Evolutionary conservation across 2,329 filamentous ascomycete species (phyloP), one percentile per base, ranked within the genome.

Genomic region (Ilyonectria mors-panacis): DNA sequence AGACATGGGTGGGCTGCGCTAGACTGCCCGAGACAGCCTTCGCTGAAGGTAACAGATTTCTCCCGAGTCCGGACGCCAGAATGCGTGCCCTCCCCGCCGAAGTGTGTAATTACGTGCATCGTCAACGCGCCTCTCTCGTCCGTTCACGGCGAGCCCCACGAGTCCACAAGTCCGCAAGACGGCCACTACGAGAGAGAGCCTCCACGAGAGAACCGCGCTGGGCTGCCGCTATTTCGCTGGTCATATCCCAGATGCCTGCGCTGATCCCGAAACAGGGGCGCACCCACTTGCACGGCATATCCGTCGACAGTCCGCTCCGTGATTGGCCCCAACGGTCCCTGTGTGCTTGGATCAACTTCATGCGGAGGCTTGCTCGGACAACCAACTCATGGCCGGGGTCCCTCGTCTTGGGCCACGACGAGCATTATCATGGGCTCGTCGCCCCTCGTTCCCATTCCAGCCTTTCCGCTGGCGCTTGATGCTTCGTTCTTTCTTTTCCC

Each of bases 211-310:
- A 10, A 53, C 12, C 28, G 17, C 48, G 5, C 45, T 42, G 44
- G 15, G 26, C 48, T 51, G n/a, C 17, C 19, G 12, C 19, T 35
- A 33, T 19, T 19, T 15, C 50, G 35, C 57, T 47, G 35, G 53
- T 48, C 42, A 19, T 50, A 37, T 59, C 56, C 33, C 8, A 37
- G 23, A 65, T 66, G 59, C 70, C 68, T 68, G 62, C 64, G 73
- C 61, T 75, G 70, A 74, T 75, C 68, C 70, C 66, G 73, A 75
- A 75, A 75, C 70, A 71, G 63, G 74, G 73, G 71, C 70, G 70
- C 54, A 63, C 55, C 65, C 60, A 53, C 55, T 55, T 39, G 51
- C 47, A 68, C 63, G 70, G 70, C 53, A 56, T 66, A 69, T 63
- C 70, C 68, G 71, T 58, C 53, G 45, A 48, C 63, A 35, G 59